These are phyloP conservation scores for Phytophthora agathidicida DNA, from an alignment of 352 stramenopile species.

Conservation along the genomic window DNA sequence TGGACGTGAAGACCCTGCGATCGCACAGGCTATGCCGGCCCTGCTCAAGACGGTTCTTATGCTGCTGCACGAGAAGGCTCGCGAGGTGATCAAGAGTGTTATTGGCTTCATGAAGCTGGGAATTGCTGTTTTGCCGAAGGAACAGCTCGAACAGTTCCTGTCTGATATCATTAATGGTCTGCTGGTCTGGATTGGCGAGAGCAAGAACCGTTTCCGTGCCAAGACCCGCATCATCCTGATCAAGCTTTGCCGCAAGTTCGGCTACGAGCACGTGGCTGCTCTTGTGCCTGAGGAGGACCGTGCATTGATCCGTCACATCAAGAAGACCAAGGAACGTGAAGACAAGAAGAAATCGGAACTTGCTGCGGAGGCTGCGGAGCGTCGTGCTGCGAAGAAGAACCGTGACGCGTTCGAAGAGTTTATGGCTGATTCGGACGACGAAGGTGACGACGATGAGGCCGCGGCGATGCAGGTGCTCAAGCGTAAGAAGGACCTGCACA, in stretches of 20 bases:
- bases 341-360: slow-evolving; percentile 89
- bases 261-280: slow-evolving; percentile 91
- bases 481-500: slow-evolving; percentile 80
- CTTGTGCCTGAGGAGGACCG: slow-evolving; percentile 91
- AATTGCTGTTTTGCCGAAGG: slow-evolving; percentile 90
- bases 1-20: slow-evolving; percentile 70
- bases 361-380: slow-evolving; percentile 42
- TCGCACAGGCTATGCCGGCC: slow-evolving; percentile 82
- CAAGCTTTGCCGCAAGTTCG: slow-evolving; percentile 94
- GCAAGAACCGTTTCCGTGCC: slow-evolving; percentile 94
- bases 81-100: slow-evolving; percentile 97
- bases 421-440: slow-evolving; percentile 83
- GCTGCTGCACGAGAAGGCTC: slow-evolving; percentile 93
- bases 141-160: slow-evolving; percentile 91
- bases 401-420: slow-evolving; percentile 76
- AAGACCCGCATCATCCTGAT: slow-evolving; percentile 97
- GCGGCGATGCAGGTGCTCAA: slow-evolving; percentile 83
- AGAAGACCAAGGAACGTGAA: slow-evolving; percentile 94
- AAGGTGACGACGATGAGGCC: slow-evolving; percentile 80
- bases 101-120: slow-evolving; percentile 96
- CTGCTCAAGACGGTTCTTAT: slow-evolving; percentile 94
- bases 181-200: slow-evolving; percentile 94
- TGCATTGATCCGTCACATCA: slow-evolving; percentile 95
- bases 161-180: slow-evolving; percentile 93
- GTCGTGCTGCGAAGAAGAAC: slow-evolving; percentile 57